Conservation (phyloP, 345 rosid genomes). For the Linum trigynum region DNA sequence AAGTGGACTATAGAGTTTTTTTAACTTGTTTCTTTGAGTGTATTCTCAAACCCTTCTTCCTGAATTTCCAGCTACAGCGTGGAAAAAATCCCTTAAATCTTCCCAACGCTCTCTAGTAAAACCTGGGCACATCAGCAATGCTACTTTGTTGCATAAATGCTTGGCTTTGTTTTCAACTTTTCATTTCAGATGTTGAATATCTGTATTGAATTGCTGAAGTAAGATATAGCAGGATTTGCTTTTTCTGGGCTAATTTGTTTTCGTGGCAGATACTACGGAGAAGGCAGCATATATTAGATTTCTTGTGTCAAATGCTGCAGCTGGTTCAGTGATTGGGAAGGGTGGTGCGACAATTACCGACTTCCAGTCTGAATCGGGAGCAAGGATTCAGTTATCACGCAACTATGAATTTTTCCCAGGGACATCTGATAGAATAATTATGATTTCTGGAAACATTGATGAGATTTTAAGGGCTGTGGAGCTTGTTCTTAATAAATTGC, state of each 20-base stretch:
- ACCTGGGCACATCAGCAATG: too few species aligned
- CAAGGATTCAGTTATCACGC: slow-evolving; percentile 92
- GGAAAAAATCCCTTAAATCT: too few species aligned
- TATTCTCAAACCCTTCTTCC: too few species aligned
- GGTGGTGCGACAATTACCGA: slow-evolving; percentile 97
- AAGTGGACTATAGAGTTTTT: too few species aligned
- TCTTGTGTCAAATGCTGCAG: slow-evolving; percentile 95
- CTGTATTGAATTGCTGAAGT: not conserved
- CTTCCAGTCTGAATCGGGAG: slow-evolving; percentile 89
- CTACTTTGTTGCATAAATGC: too few species aligned
- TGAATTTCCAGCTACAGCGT: too few species aligned
- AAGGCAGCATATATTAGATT: slow-evolving; percentile 73
- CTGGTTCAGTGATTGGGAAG: slow-evolving; percentile 98
- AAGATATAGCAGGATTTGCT: not conserved
- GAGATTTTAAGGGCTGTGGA: slow-evolving; percentile 75
- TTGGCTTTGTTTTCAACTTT: not conserved
- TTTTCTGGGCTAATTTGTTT: slow-evolving; percentile 1
- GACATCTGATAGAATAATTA: slow-evolving; percentile 84
- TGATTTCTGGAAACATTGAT: slow-evolving; percentile 70
- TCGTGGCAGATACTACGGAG: slow-evolving; percentile 55
- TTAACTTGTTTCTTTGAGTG: too few species aligned
- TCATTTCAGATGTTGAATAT: not conserved
- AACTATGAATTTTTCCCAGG: slow-evolving; percentile 91
- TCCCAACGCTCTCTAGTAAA: too few species aligned
- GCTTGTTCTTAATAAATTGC: slow-evolving; percentile 72